These are phyloP conservation scores for Ascochyta fabae DNA, from an alignment of 2,329 filamentous ascomycete genomes.

Conservation along the genomic window DNA sequence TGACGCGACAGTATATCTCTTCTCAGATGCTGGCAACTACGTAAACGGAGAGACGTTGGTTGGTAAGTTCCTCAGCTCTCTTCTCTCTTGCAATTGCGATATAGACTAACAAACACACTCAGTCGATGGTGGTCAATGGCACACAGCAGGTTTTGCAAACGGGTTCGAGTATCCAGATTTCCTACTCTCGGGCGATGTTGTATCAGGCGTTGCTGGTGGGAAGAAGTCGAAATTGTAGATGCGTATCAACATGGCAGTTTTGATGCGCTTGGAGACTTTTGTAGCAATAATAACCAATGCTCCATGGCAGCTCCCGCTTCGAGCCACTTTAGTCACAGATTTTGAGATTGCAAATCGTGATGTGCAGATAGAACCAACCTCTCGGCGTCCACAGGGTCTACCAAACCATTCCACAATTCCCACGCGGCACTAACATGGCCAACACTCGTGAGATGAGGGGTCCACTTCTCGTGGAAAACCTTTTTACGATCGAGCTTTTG, in stretches of 20 bases:
- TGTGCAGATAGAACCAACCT: background rate
- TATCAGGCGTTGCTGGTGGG: constrained; percentile 64
- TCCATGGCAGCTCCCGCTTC: background rate
- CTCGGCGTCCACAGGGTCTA: background rate
- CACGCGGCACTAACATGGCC: background rate
- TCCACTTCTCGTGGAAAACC: background rate
- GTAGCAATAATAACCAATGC: background rate
- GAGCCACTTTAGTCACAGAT: background rate
- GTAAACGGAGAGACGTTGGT: constrained; percentile 84
- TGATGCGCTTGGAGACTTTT: background rate
- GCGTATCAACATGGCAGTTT: background rate
- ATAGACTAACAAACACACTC: constrained; percentile 23
- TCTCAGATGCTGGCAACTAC: constrained; percentile 84
- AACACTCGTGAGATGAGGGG: background rate
- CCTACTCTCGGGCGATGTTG: constrained; percentile 59
- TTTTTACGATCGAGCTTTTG: background rate
- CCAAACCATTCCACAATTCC: background rate
- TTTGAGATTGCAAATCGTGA: background rate
- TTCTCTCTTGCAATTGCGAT: background rate
- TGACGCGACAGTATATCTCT: constrained; percentile 88
- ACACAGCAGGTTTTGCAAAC: constrained; percentile 46
- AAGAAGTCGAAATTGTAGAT: constrained; percentile 63
- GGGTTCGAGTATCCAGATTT: constrained; percentile 65
- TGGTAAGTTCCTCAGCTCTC: constrained; percentile 58
- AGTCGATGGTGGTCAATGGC: constrained; percentile 63